Percentiles rank a stretch among this genome's conserved stretches.
These are phyloP conservation scores for Neoscytalidium dimidiatum DNA, from an alignment of 2,329 filamentous ascomycete species.

Conservation along the genomic window DNA sequence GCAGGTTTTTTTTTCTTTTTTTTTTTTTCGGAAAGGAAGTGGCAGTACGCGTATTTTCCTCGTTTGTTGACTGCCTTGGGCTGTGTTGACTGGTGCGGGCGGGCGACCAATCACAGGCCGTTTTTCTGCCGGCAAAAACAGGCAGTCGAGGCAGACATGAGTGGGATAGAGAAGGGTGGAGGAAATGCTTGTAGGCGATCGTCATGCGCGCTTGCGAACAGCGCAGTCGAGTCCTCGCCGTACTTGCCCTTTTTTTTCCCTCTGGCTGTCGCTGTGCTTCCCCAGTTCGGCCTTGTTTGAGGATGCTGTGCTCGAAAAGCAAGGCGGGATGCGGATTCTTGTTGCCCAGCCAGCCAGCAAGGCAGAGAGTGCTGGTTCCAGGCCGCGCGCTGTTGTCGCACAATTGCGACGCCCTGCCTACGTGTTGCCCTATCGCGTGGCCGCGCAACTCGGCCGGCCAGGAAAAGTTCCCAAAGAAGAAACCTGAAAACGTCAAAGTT, in stretches of 20 bases:
- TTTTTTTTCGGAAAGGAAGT: background rate
- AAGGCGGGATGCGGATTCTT: background rate
- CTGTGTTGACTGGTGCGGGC: background rate
- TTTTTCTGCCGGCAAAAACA: slow-evolving; percentile 8
- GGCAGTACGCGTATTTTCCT: background rate
- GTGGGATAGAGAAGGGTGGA: background rate
- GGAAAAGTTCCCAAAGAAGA: too few species aligned
- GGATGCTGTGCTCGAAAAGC: background rate
- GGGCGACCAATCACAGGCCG: background rate
- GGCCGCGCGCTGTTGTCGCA: background rate
- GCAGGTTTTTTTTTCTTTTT: too few species aligned
- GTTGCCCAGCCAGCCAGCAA: background rate
- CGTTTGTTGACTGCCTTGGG: background rate
- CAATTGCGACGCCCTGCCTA: background rate
- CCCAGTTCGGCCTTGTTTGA: background rate
- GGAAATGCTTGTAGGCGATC: background rate
- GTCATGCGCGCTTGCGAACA: background rate
- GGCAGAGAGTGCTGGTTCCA: too few species aligned
- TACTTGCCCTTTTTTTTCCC: background rate
- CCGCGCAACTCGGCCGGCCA: too few species aligned
- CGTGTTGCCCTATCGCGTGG: background rate
- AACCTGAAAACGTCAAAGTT: background rate
- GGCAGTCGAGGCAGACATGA: background rate
- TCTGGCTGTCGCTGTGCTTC: too few species aligned
- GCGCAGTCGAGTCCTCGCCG: background rate